Conservation (phyloP, 495 filamentous ascomycete genomes). For the Gamarada debralockiae region DNA sequence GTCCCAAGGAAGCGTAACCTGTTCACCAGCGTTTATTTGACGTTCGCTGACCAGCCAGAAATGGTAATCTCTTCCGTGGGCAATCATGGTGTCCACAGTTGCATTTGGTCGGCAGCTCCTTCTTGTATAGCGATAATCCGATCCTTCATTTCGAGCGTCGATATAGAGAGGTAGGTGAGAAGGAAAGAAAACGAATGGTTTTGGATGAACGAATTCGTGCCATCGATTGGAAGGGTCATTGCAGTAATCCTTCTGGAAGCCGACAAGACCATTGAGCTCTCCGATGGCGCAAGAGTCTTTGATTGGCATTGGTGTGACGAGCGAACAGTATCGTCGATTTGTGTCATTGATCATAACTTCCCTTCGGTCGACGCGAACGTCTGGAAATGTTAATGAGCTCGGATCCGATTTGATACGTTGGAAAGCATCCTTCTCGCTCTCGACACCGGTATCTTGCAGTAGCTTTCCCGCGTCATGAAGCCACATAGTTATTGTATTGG, state of each 20-base stretch:
- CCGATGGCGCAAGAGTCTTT: conserved; percentile 68
- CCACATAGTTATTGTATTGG: conserved; percentile 68
- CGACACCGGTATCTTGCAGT: conserved; percentile 37
- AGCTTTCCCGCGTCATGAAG: conserved; percentile 56
- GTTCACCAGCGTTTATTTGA: conserved; percentile 55
- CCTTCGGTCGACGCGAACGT: conserved; percentile 38
- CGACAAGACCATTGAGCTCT: conserved; percentile 84
- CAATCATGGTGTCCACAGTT: conserved; percentile 73
- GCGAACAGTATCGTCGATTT: conserved; percentile 61
- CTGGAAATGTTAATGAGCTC: conserved; percentile 32
- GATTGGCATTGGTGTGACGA: conserved; percentile 58
- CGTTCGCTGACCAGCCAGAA: conserved; percentile 85
- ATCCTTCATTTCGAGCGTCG: conserved; percentile 82
- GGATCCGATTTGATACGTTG: conserved; percentile 28
- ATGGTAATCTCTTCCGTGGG: conserved; percentile 69
- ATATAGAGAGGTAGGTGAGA: conserved; percentile 82
- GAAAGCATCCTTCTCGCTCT: conserved; percentile 47
- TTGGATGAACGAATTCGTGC: conserved; percentile 68
- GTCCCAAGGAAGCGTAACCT: conserved; percentile 55
- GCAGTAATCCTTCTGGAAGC: conserved; percentile 72
- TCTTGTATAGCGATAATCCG: conserved; percentile 75
- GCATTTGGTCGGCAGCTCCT: conserved; percentile 88
- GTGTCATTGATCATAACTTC: conserved; percentile 40
- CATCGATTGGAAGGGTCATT: conserved; percentile 70
- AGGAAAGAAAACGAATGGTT: conserved; percentile 84